Evolutionary conservation across 2,329 filamentous ascomycete species (phyloP), one percentile per base, ranked within the genome.

Genomic region (Microthyrium microscopicum): DNA sequence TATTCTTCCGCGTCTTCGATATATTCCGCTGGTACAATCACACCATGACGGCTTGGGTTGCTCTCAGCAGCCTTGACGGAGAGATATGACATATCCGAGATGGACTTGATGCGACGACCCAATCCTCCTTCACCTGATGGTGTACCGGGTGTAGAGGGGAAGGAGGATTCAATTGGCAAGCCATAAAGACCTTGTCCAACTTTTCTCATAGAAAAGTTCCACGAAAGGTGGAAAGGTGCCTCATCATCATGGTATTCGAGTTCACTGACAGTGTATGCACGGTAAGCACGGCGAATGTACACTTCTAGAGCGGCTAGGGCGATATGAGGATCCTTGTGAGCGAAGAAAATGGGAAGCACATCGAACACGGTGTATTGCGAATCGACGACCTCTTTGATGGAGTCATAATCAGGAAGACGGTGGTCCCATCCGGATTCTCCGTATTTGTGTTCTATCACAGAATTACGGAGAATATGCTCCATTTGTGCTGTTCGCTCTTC

Each of bases 361-460:
- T 98, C 89, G 46, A 94, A 93, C 42, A 98, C 89, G 26, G 87
- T 95, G 64, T 91, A 95, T 62, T 92, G 92, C 35, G 89, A 95
- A 57, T 98, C 89, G 33, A 98, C 83, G 20, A 98, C 85, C 57
- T 98, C 89, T 66, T 93, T 93, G 60, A 98, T 77, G 42, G 92
- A 66, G 16, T 91, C 79, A 34, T 92, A 63, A 57, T 78, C 82
- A 30, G 89, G 89, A 57, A 94, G 81, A 44, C 89, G 71, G 61
- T 98, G 89, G 42, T 94, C 87, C 80, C 82, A 93, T 33, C 87
- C 85, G 39, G 82, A 85, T 67, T 98, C 89, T 39, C 89, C 89
- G 50, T 98, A 98, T 45, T 81, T 77, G n/a, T 85, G 93, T 56
- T 98, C 84, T 5, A 94, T 73, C 16, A 98, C 89, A 1, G 89